Evolutionary conservation across 1,139 yeast species (phyloP).

Genomic region (Magnusiomyces starmeri): DNA sequence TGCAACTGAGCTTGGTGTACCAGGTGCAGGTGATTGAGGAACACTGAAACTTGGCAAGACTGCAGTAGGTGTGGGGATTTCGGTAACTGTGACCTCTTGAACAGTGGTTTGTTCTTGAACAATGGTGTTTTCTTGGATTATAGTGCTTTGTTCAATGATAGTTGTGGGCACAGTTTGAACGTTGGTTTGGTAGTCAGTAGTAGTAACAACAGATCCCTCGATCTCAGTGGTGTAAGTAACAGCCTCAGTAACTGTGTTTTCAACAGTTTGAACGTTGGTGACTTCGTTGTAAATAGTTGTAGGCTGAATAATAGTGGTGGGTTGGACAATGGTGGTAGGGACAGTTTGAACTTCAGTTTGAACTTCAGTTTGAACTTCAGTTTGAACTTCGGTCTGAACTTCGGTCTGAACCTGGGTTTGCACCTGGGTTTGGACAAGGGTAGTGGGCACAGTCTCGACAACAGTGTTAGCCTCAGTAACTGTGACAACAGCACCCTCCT

Average conservation of each 20-base stretch:
- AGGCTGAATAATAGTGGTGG: constrained; percentile 9
- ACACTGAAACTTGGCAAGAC: no score
- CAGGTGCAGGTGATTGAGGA: background rate
- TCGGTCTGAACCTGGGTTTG: background rate
- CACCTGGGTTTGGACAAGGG: constrained; percentile 3
- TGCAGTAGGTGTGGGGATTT: background rate
- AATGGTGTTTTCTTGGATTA: background rate
- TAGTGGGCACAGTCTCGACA: background rate
- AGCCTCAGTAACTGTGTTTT: constrained; percentile 4
- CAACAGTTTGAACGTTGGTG: constrained; percentile 4
- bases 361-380: background rate
- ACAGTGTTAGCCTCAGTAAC: background rate
- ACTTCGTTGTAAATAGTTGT: background rate
- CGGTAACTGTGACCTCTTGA: constrained; percentile 3
- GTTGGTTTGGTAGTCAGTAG: background rate
- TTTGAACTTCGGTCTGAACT: background rate
- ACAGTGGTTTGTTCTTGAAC: no score
- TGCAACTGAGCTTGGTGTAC: background rate
- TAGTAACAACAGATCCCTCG: background rate
- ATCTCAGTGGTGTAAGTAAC: background rate
- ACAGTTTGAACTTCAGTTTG: background rate
- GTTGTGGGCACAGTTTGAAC: background rate
- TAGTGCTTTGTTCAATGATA: background rate
- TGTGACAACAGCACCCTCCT: background rate
- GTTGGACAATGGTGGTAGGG: constrained; percentile 6